Percentiles rank a stretch among this genome's conserved stretches.
Evolutionary conservation across 2,329 filamentous ascomycete species (phyloP).

Genomic region (Apiospora hydei): DNA sequence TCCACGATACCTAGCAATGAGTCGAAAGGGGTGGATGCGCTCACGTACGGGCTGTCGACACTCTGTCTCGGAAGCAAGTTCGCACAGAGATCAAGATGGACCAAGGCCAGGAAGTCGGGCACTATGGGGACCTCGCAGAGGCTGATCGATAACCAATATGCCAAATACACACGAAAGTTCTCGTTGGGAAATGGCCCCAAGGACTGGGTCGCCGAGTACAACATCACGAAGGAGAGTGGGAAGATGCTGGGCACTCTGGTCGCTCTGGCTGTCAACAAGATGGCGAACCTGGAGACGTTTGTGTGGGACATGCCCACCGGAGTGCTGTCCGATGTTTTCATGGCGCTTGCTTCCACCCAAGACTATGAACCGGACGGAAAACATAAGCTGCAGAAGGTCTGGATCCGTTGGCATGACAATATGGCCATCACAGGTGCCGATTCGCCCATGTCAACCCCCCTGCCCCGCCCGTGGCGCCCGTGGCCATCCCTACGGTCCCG

Average conservation of each 20-base stretch:
- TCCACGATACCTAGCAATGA: conserved; percentile 68
- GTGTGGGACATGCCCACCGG: conserved; percentile 92
- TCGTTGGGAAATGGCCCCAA: conserved; percentile 82
- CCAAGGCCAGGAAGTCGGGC: conserved; percentile 38
- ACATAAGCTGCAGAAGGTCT: conserved; percentile 75
- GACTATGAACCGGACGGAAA: conserved; percentile 64
- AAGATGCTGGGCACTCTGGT: conserved; percentile 90
- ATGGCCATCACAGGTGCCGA: conserved; percentile 51
- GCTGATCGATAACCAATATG: conserved; percentile 69
- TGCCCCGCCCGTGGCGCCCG: conserved; percentile 36
- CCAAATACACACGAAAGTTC: conserved; percentile 81
- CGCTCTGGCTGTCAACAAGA: conserved; percentile 79
- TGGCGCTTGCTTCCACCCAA: conserved; percentile 75
- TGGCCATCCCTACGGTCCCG: conserved; percentile 29
- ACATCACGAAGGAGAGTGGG: conserved; percentile 81
- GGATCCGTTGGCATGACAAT: conserved; percentile 87
- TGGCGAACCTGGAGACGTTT: conserved; percentile 83
- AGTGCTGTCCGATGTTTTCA: conserved; percentile 81
- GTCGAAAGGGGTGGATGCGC: conserved; percentile 77
- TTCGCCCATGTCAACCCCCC: conserved; percentile 40
- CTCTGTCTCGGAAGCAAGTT: conserved; percentile 71
- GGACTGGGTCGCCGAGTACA: conserved; percentile 82
- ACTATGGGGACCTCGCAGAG: conserved; percentile 35
- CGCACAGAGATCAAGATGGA: conserved; percentile 47
- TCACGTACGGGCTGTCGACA: conserved; percentile 83